Base-by-base conservation (phyloP, 1,284 basidiomycete genomes). In the Ustilago loliicola region DNA sequence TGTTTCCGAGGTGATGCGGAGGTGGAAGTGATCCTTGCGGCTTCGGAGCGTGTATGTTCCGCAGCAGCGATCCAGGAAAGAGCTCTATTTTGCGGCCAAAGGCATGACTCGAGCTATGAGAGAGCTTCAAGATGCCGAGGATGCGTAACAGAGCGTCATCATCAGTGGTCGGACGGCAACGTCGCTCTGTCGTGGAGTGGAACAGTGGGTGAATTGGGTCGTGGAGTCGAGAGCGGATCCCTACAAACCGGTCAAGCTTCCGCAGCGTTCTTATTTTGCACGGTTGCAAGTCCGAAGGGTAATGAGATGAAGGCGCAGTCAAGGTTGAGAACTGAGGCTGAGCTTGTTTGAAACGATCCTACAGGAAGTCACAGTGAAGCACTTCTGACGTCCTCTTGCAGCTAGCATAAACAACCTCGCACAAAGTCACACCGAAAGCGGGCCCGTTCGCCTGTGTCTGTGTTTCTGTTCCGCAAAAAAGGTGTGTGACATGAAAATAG, bases 341-440 rank as follows among this genome's bases (percentile, higher is more conserved):
- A 50, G 48, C 48, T 27, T 27, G 23, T 27, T 27, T 6, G 4
- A 23, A 17, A 23, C n/a, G 45, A 8, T 7, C n/a, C 7, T 7
- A n/a, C 48, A 50, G 17, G 48, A 50, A 19, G 48, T 50, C 48
- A 50, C 48, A 50, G 25, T 50, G 48, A 34, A 45, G 42, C 36
- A 38, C 36, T 15, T 34, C 11, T 34, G 32, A 34, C 32, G 32
- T 11, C 32, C 13, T 38, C 36, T 10, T 15, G 36, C 36, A 38
- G 9, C 36, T n/a, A n/a, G 13, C 3, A 15, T 10, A 7, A 8
- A 7, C 36, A 47, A 21, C 45, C 45, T 3, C 45, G 17, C 11
- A 47, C 36, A 38, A 15, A 38, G 8, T n/a, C n/a, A n/a, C n/a
- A n/a, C n/a, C n/a, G n/a, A 32, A 10, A 13, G 29, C 29, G 19